These are phyloP conservation scores for Cyclotella cryptica DNA, from an alignment of 108 stramenopile species.

Conservation along the genomic window DNA sequence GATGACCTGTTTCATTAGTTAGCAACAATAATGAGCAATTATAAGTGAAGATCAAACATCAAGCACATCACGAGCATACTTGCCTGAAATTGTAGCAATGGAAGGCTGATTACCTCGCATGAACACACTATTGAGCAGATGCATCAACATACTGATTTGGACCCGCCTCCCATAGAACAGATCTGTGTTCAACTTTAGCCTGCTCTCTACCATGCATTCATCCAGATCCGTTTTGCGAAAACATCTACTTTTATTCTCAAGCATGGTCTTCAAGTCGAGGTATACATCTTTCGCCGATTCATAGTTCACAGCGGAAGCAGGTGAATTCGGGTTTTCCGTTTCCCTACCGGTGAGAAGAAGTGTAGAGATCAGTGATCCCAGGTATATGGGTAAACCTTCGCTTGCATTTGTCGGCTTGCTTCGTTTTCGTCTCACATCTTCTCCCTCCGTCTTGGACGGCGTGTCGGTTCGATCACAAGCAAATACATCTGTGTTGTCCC, in stretches of 20 bases:
- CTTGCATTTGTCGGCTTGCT: conserved; percentile 10
- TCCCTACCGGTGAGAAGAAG: conserved; percentile 18
- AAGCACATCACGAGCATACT: conserved; percentile 5
- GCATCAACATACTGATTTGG: conserved; percentile 41
- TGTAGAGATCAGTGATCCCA: conserved; percentile 32
- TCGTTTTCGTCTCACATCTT: conserved; percentile 24
- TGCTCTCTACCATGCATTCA: conserved; percentile 7
- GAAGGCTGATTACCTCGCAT: conserved; percentile 25
- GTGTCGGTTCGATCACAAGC: background rate
- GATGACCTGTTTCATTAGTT: conserved; percentile 12
- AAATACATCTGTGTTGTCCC: background rate
- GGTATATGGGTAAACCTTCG: conserved; percentile 36
- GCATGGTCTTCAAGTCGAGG: conserved; percentile 36
- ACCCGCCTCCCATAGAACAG: conserved; percentile 42
- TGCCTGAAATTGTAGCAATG: conserved; percentile 33
- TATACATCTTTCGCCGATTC: conserved; percentile 31
- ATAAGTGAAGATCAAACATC: background rate
- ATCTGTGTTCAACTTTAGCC: conserved; percentile 15
- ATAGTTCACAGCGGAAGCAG: conserved; percentile 20
- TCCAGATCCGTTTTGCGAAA: background rate
- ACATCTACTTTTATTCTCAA: background rate
- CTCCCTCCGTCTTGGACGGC: background rate
- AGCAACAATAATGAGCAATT: background rate
- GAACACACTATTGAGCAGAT: conserved; percentile 26
- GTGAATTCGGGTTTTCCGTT: background rate